phyloP scores from a whole-genome alignment of 495 filamentous ascomycete species.

The Jackrogersella multiformis region DNA sequence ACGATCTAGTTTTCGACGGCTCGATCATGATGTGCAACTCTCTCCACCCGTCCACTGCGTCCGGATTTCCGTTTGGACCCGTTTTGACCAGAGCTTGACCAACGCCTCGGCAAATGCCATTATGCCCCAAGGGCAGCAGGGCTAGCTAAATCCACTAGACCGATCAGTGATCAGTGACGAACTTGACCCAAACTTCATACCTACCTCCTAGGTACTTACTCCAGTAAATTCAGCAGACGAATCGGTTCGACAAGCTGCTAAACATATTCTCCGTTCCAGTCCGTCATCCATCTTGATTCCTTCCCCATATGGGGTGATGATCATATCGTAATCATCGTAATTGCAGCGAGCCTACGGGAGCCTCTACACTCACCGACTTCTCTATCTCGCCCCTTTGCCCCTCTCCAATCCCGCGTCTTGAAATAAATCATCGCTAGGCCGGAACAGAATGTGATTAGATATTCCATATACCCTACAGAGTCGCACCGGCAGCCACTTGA shows the following conservation, averaged over 20 bases:
- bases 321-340: conserved; percentile 38
- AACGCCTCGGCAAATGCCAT: conserved; percentile 16
- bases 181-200: too few relatives aligned
- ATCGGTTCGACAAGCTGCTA: conserved; percentile 20
- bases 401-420: conserved; percentile 13
- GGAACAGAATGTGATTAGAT: conserved; percentile 16
- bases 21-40: conserved; percentile 21
- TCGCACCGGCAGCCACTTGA: conserved; percentile 21
- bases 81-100: conserved; percentile 21
- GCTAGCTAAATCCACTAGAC: conserved; percentile 8
- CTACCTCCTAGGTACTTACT: too few relatives aligned
- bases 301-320: conserved; percentile 31
- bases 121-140: background rate
- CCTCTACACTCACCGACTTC: conserved; percentile 36
- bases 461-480: conserved; percentile 11
- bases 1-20: conserved; percentile 31
- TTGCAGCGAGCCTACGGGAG: conserved; percentile 26
- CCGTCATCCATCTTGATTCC: conserved; percentile 25
- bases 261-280: conserved; percentile 20
- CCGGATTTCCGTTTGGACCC: background rate
- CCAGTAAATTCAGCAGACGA: background rate
- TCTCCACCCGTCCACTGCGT: conserved; percentile 7
- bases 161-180: conserved; percentile 1
- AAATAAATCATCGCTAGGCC: conserved; percentile 21
- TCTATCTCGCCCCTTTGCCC: too few relatives aligned